Evolutionary conservation across 108 stramenopile species (phyloP), one percentile per base, ranked within the genome.

Genomic region (Asterionellopsis glacialis): DNA sequence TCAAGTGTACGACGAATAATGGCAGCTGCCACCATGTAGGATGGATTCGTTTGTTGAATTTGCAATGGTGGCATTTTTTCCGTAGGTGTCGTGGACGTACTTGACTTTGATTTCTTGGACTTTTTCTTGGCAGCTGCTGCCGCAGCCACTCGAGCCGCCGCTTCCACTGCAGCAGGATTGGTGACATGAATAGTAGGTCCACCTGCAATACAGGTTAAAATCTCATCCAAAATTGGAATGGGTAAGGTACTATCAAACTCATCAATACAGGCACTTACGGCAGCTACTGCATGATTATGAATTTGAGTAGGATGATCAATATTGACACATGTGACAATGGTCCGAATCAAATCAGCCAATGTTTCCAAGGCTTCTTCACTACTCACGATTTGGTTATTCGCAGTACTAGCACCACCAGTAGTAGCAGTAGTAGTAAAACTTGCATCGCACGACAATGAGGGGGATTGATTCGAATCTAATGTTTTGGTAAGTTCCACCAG

Each of bases 231-330:
- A 11, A 94, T 52, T 5, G 73, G 45, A 24, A 75, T 72, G 41
- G 93, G 93, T 13, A 93, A 61, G 41, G 64, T 48, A 19, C 63
- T 67, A 59, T 83, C 72, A 54, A 84, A 94, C 62, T 94, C 93
- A 53, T 91, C 88, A 42, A 94, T 40, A 52, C 82, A 86, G 0
- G 79, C 82, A 0, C 68, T 55, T 0, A 91, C 68, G 15, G 88
- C 82, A 9, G 39, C 22, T 52, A 54, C 68, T 70, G 86, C 65
- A 68, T 82, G 61, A 44, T 68, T 67, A 11, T 51, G 51, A 21
- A 94, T 70, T 61, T 83, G 81, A 25, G 77, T 63, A 23, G 85
- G 74, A 72, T 90, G 88, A 22, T 90, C 81, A 44, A 68, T 44
- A n/a, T 77, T 59, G 13, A 88, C 77, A 23, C 74, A 71, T 24